phyloP scores from a whole-genome alignment of 23 red algal species.

The Gracilaria vermiculophylla region DNA sequence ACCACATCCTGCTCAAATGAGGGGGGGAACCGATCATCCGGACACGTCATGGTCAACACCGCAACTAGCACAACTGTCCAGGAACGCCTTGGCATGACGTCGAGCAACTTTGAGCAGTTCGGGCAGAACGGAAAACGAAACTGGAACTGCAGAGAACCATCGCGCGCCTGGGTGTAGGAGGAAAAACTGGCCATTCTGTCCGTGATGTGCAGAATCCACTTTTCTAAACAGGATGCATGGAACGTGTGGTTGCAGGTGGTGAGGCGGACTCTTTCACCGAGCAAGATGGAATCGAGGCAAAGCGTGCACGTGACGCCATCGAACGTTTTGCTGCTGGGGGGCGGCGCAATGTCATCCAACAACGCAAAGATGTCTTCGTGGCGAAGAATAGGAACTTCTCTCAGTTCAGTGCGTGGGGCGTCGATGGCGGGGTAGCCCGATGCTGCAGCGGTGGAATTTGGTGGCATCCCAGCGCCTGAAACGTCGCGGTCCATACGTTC shows the following conservation, averaged over 20 bases:
- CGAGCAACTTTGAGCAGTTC: not conserved
- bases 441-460: not conserved
- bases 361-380: not conserved
- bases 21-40: no score
- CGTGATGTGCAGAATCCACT: constrained; percentile 6
- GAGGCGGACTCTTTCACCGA: not conserved
- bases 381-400: not conserved
- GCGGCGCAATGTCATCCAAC: not conserved
- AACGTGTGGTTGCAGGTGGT: constrained; percentile 13
- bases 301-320: not conserved
- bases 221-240: not conserved
- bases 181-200: not conserved
- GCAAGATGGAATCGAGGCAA: not conserved
- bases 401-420: not conserved
- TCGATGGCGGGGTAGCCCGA: not conserved
- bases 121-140: constrained; percentile 3
- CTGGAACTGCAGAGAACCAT: not conserved
- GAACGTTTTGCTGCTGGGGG: not conserved
- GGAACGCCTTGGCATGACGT: not conserved
- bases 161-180: not conserved
- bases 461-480: not conserved
- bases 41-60: not conserved
- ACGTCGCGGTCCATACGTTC: not conserved
- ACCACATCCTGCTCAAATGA: not conserved
- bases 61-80: not conserved